phyloP scores from a whole-genome alignment of 192 early-diverging fungal species.

The Backusella circina region DNA sequence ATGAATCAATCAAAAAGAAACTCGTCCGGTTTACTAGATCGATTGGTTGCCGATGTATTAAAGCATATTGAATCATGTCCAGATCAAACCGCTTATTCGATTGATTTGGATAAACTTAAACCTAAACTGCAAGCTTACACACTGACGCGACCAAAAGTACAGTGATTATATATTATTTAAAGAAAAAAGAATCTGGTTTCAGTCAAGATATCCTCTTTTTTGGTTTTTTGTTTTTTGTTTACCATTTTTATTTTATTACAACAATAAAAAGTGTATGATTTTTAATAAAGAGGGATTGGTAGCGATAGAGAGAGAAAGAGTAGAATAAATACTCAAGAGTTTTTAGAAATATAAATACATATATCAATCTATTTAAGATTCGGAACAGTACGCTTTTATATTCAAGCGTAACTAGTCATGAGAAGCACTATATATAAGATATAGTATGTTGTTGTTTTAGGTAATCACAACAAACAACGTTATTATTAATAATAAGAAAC shows the following conservation, averaged over 20 bases:
- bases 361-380: background rate
- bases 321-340: no score
- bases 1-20: background rate
- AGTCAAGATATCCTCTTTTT: background rate
- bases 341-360: background rate
- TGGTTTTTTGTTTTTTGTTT: background rate
- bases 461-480: background rate
- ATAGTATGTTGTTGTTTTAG: background rate
- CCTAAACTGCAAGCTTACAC: constrained; percentile 3
- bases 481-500: background rate
- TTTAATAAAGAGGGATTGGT: background rate
- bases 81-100: background rate
- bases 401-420: background rate
- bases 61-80: constrained; percentile 11
- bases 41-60: background rate
- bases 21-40: background rate
- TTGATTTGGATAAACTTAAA: background rate
- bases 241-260: background rate
- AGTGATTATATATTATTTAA: no score
- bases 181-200: background rate
- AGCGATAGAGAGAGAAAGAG: background rate
- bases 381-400: background rate
- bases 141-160: background rate
- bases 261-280: background rate
- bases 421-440: background rate